These are phyloP conservation scores for Ustilago loliicola DNA, from an alignment of 1,284 basidiomycete genomes.

Conservation along the genomic window DNA sequence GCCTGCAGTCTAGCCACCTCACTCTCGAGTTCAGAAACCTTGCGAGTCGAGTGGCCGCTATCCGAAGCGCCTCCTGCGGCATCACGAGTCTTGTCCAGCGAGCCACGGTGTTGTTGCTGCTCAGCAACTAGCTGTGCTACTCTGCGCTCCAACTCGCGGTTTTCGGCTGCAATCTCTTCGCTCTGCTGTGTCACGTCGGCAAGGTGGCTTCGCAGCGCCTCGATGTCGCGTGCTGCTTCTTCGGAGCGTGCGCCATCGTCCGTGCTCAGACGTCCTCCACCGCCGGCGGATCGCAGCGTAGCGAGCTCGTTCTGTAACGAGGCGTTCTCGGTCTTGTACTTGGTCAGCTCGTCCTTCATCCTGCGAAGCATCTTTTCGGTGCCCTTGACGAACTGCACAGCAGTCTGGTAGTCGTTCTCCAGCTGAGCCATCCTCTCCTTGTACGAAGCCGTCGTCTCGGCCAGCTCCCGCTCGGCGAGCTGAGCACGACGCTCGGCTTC, in stretches of 20 bases:
- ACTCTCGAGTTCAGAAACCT: conserved; percentile 53
- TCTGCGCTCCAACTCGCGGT: conserved; percentile 61
- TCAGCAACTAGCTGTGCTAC: conserved; percentile 53
- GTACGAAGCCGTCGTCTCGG: conserved; percentile 65
- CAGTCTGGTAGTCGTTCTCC: conserved; percentile 94
- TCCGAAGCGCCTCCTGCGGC: conserved; percentile 14
- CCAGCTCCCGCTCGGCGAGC: conserved; percentile 66
- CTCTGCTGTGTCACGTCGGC: conserved; percentile 59
- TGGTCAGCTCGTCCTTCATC: conserved; percentile 79
- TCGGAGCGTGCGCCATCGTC: conserved; percentile 51
- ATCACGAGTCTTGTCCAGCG: conserved; percentile 41
- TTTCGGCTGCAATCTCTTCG: conserved; percentile 62
- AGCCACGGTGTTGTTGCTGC: conserved; percentile 58
- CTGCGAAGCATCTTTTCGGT: conserved; percentile 98
- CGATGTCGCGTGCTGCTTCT: conserved; percentile 61
- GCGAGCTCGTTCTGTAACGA: conserved; percentile 57
- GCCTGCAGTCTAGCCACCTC: conserved; percentile 50
- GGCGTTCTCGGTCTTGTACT: conserved; percentile 68
- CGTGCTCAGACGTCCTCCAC: conserved; percentile 23
- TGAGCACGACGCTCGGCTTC: conserved; percentile 78
- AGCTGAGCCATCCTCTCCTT: conserved; percentile 75
- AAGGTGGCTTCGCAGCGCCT: conserved; percentile 59
- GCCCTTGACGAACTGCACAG: conserved; percentile 84
- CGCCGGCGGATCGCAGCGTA: conserved; percentile 25
- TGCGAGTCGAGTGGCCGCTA: conserved; percentile 31